Evolutionary conservation across 148 eudicot species (phyloP), one percentile per base, ranked within the genome.

Genomic region (Dysphania ambrosioides): DNA sequence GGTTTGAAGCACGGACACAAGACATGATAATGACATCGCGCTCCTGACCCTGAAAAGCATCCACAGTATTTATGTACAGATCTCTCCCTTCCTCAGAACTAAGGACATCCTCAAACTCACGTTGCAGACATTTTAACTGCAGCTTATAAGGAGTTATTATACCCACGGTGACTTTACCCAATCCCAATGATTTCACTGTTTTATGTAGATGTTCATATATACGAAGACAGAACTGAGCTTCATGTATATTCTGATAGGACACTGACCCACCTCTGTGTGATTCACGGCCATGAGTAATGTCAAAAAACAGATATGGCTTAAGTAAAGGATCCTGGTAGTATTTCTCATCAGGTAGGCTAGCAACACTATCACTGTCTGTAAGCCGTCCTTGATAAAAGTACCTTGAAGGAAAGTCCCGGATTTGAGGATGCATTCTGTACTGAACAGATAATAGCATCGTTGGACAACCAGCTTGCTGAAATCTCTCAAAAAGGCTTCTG

Each of bases 1-100:
- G 97, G 70, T 57, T 72, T 7, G 99, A 95, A 67, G 99, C 99
- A 72, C 97, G 99, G 7, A 95, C 99, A 89, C 99, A 95, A 21
- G 99, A 95, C 99, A 95, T 95, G 70, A 95, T 95, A 55, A 95
- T 90, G 70, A 95, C 97, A 88, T 95, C 99, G 32, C 99, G 92
- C 80, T 95, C 99, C 78, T 95, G 99, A 49, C 99, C 99, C 79
- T 92, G 99, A 79, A 95, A 95, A 75, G 99, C 99, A 88, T 95
- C 99, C 70, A 95, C 97, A 11, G 97, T 95, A 72, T 95, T 95
- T 23, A 95, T 90, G 84, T 92, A 95, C 18, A 92, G 83, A 71
- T 92, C 97, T 77, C 86, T 88, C 34, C 99, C 97, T 75, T 90
- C 94, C 66, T 92, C 99, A 0, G 97, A 87, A 72, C 83, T 95